phyloP scores from a whole-genome alignment of 2,329 filamentous ascomycete species.

The Paecilomyces sp. region DNA sequence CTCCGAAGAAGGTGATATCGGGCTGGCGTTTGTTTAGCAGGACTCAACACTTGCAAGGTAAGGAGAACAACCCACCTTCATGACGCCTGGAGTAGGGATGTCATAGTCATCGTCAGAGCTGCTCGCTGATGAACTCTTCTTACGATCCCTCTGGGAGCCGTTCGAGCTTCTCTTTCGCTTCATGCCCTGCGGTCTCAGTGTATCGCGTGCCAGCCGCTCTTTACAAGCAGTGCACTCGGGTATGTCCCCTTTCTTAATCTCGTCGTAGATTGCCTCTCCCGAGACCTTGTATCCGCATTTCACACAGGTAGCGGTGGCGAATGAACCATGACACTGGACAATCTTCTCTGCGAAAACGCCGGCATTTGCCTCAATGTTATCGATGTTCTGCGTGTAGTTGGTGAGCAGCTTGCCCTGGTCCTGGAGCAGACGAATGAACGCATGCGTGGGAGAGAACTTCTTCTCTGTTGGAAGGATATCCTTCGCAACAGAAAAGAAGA shows the following conservation, averaged over 20 bases:
- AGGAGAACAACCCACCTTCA: slow-evolving; percentile 51
- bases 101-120: slow-evolving; percentile 56
- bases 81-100: slow-evolving; percentile 65
- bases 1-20: slow-evolving; percentile 97
- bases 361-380: slow-evolving; percentile 85
- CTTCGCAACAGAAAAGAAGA: slow-evolving; percentile 87
- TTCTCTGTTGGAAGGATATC: slow-evolving; percentile 79
- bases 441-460: slow-evolving; percentile 83
- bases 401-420: slow-evolving; percentile 83
- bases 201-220: slow-evolving; percentile 38
- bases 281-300: slow-evolving; percentile 68
- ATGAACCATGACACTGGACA: slow-evolving; percentile 94
- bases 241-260: slow-evolving; percentile 68
- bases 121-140: slow-evolving; percentile 47
- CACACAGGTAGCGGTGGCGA: slow-evolving; percentile 84
- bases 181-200: slow-evolving; percentile 38
- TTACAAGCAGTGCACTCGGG: slow-evolving; percentile 71
- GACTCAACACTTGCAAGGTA: slow-evolving; percentile 7
- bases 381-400: slow-evolving; percentile 98
- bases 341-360: slow-evolving; percentile 75
- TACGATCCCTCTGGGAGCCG: slow-evolving; percentile 44
- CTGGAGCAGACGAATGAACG: slow-evolving; percentile 85
- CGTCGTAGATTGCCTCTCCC: slow-evolving; percentile 70
- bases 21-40: slow-evolving; percentile 42
- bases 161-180: slow-evolving; percentile 49